Percentiles rank a stretch among this genome's conserved stretches.
Evolutionary conservation across 139 green algal genomes (phyloP).

Genomic region (Haematococcus lacustris): DNA sequence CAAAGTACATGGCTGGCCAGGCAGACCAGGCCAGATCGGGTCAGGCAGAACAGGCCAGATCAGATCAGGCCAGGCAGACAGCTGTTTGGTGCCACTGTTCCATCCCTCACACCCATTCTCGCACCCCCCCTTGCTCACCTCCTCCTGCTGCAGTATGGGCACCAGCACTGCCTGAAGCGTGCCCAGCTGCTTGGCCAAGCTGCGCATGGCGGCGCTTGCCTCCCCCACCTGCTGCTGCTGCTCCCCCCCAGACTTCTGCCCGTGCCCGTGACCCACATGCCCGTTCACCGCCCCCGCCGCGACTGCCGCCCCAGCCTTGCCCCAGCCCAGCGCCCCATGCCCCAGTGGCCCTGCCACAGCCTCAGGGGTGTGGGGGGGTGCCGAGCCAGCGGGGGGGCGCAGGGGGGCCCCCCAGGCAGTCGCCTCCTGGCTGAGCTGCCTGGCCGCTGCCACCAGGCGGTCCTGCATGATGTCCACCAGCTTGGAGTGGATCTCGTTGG

Average conservation of each 20-base stretch:
- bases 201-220: conserved; percentile 8
- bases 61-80: background rate
- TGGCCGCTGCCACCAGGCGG: conserved; percentile 25
- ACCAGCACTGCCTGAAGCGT: conserved; percentile 63
- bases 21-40: background rate
- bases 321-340: no score
- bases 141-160: conserved; percentile 63
- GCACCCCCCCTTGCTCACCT: conserved; percentile 20
- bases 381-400: background rate
- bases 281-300: no score
- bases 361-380: no score
- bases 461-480: conserved; percentile 90
- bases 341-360: no score
- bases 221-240: conserved; percentile 5
- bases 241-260: conserved; percentile 12
- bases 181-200: conserved; percentile 32
- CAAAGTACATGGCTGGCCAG: background rate
- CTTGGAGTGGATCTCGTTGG: conserved; percentile 80
- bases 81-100: background rate
- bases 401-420: conserved; percentile 34
- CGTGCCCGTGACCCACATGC: no score
- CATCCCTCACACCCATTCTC: background rate
- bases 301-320: no score
- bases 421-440: conserved; percentile 43
- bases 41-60: background rate